Evolutionary conservation across 31 red algal species (phyloP), one percentile per base, ranked within the genome.

Genomic region (Odonthalia washingtoniensis): DNA sequence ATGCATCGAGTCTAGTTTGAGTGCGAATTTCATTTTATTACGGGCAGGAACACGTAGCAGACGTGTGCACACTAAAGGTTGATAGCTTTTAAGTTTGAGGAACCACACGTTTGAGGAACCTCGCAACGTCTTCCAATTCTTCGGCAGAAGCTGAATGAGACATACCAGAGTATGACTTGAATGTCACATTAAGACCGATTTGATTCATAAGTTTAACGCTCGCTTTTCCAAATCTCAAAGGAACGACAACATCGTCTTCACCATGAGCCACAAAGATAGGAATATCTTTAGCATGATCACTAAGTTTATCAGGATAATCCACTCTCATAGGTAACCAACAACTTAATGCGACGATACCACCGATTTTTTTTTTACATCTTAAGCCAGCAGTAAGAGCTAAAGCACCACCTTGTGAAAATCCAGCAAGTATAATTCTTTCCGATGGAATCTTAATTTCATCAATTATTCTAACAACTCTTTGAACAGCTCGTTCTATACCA

Each of bases 391-490:
- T 89, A 40, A 98, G 74, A 36, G 97, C 94, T 34, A 98, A 38
- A 41, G 97, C 97, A 68, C 97, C 94, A 68, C 97, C 97, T 82
- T 98, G 97, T 28, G 78, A 86, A 43, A 96, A 98, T 21, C 97
- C 97, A n/a, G 86, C 94, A 36, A 98, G 60, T 17, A 98, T 46
- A 32, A 98, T 94, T 37, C 94, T 70, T 38, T 92, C 74, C 52
- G 65, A 40, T 1, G 84, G 78, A 38, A 96, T 88, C 61, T 93
- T 90, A 32, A 66, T 40, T 14, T 75, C 80, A 42, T 89, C 53
- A 74, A 95, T 86, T 3, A 70, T 61, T 12, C 91, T 88, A 57
- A 98, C 84, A 12, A 96, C 76, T 1, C 82, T 30, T 30, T 74
- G 80, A 14, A 91, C 87, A 27, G 84, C 73, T 21, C 52, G 72